Evolutionary conservation across 768 basidiomycete genomes (phyloP), one percentile per base, ranked within the genome.

Genomic region (Chalciporus piperatus): DNA sequence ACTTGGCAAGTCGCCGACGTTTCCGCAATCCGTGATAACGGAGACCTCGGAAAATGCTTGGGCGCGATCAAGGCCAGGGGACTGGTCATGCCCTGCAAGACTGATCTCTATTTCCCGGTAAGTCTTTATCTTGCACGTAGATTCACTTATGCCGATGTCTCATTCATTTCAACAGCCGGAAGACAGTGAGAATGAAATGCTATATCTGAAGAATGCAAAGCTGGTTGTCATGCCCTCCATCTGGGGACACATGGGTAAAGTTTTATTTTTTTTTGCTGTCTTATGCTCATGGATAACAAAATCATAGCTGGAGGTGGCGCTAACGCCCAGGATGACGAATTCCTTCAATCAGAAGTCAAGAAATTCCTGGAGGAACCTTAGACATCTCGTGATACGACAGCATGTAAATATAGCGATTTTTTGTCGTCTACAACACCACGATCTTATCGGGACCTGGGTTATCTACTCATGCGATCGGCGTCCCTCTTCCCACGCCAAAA

Each of bases 71-170:
- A 75, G 53, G 79, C 80, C 4, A 76, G 72, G 50, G 80, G 79
- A 3, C 56, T 83, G 39, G 75, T 82, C 42, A 80, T 83, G 79
- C 81, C 82, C 4, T 76, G 74, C 56, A 80, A 79, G 68, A 81
- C 78, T 1, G 82, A 83, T 54, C 61, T 83, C 35, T 81, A 82
- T 60, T 83, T 83, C 62, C 70, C 82, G 17, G 78, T 80, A 49
- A 38, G 57, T 50, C n/a, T 27, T n/a, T 40, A 37, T 38, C 19
- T 23, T 1, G 16, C 22, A 5, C 17, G 6, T 1, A 19, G 33
- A 11, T 32, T 39, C 10, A 9, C 20, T 9, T 20, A 19, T 19
- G 17, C 25, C 35, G 38, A 51, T 6, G 23, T 35, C 25, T 30
- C 20, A 8, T 14, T 48, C 19, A n/a, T 45, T 48, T 19, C n/a